Conservation (phyloP, 371 early-diverging fungal genomes). For the Coemansia sp. region DNA sequence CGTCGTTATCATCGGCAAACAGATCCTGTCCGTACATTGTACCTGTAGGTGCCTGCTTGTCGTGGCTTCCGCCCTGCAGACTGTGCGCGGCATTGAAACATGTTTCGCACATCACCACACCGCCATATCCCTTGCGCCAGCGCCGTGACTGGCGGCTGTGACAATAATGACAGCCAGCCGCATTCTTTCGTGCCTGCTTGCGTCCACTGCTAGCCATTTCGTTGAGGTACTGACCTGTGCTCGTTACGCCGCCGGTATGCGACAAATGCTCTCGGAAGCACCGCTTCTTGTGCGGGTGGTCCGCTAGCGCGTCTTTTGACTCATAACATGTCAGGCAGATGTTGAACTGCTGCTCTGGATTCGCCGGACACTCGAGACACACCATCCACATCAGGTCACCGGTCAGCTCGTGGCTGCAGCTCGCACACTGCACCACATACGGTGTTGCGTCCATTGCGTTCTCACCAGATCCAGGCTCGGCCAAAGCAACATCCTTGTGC, state of each 20-base stretch:
- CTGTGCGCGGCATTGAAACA: conserved; percentile 67
- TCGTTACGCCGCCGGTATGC: conserved; percentile 15
- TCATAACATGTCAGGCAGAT: conserved; percentile 49
- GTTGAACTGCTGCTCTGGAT: conserved; percentile 33
- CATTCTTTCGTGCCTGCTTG: neutral
- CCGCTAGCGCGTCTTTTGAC: conserved; percentile 35
- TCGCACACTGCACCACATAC: conserved; percentile 19
- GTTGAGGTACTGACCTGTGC: conserved; percentile 13
- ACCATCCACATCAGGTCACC: conserved; percentile 49
- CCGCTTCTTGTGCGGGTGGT: conserved; percentile 49
- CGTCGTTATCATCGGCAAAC: conserved; percentile 13
- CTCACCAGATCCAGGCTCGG: conserved; percentile 10
- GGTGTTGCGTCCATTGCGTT: neutral
- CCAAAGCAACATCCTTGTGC: conserved; percentile 64
- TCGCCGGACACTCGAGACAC: conserved; percentile 42
- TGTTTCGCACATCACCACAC: conserved; percentile 77
- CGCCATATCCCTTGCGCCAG: conserved; percentile 74
- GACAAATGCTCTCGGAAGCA: conserved; percentile 50
- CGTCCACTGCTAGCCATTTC: neutral
- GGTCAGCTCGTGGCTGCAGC: conserved; percentile 55
- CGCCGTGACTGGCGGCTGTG: conserved; percentile 40
- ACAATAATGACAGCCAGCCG: conserved; percentile 50
- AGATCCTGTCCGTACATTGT: conserved; percentile 22
- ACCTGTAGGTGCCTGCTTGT: neutral
- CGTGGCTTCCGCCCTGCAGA: conserved; percentile 8